Evolutionary conservation across 805 yeast genomes (phyloP), one percentile per base, ranked within the genome.

Genomic region (Suhomyces prunicola): DNA sequence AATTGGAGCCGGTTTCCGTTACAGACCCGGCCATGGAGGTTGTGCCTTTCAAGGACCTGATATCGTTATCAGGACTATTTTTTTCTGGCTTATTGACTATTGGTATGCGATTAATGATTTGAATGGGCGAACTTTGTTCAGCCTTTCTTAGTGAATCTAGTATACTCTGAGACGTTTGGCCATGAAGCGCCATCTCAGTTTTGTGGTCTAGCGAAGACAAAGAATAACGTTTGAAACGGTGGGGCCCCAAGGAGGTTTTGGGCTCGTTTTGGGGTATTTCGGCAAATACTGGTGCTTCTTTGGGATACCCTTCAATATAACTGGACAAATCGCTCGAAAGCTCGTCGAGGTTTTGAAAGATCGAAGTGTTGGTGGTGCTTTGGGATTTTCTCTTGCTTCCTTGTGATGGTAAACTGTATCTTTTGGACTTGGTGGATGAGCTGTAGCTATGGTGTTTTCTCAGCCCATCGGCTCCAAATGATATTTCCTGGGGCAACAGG

Each of bases 331-430:
- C 68, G 45, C 65, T 59, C 3, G 69, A 62, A 23, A 70, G 52
- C 35, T 65, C 68, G 6, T 70, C 73, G 41, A 69, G 58, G 45
- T 60, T 58, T 26, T 67, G 68, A 41, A 63, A 40, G 2, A 70
- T 54, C 13, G 73, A 67, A 4, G 71, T 65, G 47, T 58, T 55
- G 10, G 65, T 52, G 19, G 71, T 64, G 1, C 71, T 67, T 24
- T 61, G 60, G 2, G 67, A 60, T 13, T 56, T 57, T 47, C 68
- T 42, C 24, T 47, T 53, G 44, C 40, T 35, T 36, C 52, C 50
- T 47, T 35, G 42, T 2, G 47, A 12, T n/a, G 47, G 57, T 27
- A 44, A 26, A 41, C 57, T 55, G 29, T 50, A 40, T n/a, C 57
- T 17, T 19, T 48, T 49, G 6, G 57, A 54, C 39, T 39, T 47